Evolutionary conservation across 1,139 yeast genomes (phyloP).

Genomic region (Sugiyamaella xylanicola): DNA sequence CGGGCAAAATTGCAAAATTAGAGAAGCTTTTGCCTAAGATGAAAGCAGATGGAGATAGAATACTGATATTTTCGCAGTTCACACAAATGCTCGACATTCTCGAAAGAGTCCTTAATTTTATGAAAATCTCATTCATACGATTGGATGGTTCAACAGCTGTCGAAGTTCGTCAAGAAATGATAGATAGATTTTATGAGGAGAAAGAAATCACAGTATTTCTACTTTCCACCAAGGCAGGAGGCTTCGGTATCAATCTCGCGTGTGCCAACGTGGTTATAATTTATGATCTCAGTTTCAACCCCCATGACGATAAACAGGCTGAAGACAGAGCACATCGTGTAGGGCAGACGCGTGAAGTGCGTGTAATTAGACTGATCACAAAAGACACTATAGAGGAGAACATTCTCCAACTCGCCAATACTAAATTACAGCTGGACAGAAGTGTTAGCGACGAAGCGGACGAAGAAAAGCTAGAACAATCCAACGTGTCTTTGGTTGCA

Average conservation of each 20-base stretch:
- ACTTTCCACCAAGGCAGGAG: slow-evolving; percentile 95
- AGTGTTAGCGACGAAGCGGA: slow-evolving; percentile 57
- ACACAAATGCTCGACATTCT: slow-evolving; percentile 89
- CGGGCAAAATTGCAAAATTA: slow-evolving; percentile 74
- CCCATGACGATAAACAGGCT: slow-evolving; percentile 98
- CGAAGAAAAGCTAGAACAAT: slow-evolving; percentile 54
- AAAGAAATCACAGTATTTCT: slow-evolving; percentile 80
- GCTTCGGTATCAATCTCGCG: slow-evolving; percentile 93
- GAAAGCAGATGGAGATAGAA: slow-evolving; percentile 67
- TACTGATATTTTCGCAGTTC: slow-evolving; percentile 83
- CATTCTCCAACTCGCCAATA: slow-evolving; percentile 81
- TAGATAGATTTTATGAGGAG: slow-evolving; percentile 86
- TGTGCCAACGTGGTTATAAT: slow-evolving; percentile 93
- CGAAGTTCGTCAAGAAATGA: slow-evolving; percentile 87
- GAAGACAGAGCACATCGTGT: slow-evolving; percentile 98
- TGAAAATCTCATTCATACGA: slow-evolving; percentile 74
- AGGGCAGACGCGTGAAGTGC: slow-evolving; percentile 89
- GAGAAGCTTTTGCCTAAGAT: slow-evolving; percentile 60
- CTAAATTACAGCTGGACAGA: slow-evolving; percentile 84
- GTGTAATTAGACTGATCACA: slow-evolving; percentile 74
- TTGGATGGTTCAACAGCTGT: slow-evolving; percentile 94
- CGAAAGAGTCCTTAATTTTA: slow-evolving; percentile 68
- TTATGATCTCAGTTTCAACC: slow-evolving; percentile 92
- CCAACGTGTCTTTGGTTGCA: slow-evolving; percentile 51
- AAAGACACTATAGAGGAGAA: slow-evolving; percentile 84